A percentile compares a stretch with the other conserved stretches of the same genome.
Conservation (phyloP, 78 protist genomes). For the Capsaspora owczarzaki region DNA sequence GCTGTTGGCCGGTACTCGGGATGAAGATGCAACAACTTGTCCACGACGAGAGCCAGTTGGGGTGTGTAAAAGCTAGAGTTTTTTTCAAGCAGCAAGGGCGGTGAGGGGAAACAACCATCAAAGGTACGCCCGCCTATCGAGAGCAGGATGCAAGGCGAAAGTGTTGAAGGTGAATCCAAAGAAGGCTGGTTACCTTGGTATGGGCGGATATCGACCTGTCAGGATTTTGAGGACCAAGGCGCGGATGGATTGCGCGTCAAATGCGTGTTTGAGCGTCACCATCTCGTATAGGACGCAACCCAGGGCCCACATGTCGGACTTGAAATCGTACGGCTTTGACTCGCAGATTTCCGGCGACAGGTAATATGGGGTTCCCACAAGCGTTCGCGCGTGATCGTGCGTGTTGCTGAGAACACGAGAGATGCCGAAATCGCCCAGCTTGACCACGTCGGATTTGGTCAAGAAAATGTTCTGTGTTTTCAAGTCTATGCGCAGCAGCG, state of each 20-base stretch:
- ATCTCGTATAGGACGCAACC: conserved; percentile 64
- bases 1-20: too few relatives aligned
- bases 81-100: too few relatives aligned
- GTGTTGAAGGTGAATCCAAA: too few relatives aligned
- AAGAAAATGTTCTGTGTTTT: conserved; percentile 37
- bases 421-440: conserved; percentile 50
- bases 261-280: conserved; percentile 37
- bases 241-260: conserved; percentile 12
- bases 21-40: too few relatives aligned
- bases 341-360: conserved; percentile 66
- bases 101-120: too few relatives aligned
- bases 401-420: not conserved
- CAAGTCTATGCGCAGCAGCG: too few relatives aligned
- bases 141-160: too few relatives aligned
- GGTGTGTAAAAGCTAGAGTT: too few relatives aligned
- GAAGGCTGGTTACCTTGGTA: too few relatives aligned
- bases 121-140: too few relatives aligned
- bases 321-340: conserved; percentile 43
- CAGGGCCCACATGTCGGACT: conserved; percentile 69
- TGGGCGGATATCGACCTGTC: too few relatives aligned
- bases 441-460: not conserved
- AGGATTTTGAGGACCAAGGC: conserved; percentile 30
- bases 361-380: conserved; percentile 66
- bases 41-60: too few relatives aligned
- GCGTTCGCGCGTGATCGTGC: not conserved